A percentile compares a stretch with the other conserved stretches of the same genome.
These are phyloP conservation scores for Melaleuca quinquenervia DNA, from an alignment of 345 rosid genomes.

Conservation along the genomic window DNA sequence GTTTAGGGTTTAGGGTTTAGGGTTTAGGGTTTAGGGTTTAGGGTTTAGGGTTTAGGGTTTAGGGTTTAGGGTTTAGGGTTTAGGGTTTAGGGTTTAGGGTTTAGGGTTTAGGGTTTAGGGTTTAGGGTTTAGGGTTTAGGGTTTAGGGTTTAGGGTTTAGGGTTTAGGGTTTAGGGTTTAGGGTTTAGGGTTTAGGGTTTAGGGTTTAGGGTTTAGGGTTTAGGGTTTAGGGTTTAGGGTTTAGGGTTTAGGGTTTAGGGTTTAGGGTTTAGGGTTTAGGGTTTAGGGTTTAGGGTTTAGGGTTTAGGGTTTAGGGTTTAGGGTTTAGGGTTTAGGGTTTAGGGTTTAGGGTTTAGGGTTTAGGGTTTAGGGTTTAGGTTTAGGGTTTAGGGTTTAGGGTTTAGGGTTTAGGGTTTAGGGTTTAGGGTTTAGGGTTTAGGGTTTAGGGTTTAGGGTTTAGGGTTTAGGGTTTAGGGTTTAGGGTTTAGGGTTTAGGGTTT, in stretches of 20 bases:
- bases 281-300: conserved; percentile 1
- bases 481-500: conserved; percentile 11
- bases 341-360: conserved; percentile 1
- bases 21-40: not conserved
- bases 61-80: not conserved
- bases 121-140: conserved; percentile 4
- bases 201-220: conserved; percentile 1
- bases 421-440: conserved; percentile 8
- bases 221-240: conserved; percentile 3
- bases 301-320: conserved; percentile 6
- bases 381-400: conserved; percentile 4
- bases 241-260: conserved; percentile 9
- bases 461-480: conserved; percentile 9
- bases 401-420: conserved; percentile 10
- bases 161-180: conserved; percentile 7
- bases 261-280: conserved; percentile 9
- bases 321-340: conserved; percentile 3
- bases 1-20: not conserved
- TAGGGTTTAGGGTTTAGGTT: not conserved
- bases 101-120: conserved; percentile 2
- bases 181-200: conserved; percentile 6
- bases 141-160: conserved; percentile 1
- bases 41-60: conserved; percentile 3
- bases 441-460: conserved; percentile 10
- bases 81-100: not conserved